Evolutionary conservation across 495 filamentous ascomycete genomes (phyloP), one percentile per base, ranked within the genome.

Genomic region (Neurospora hispaniola): DNA sequence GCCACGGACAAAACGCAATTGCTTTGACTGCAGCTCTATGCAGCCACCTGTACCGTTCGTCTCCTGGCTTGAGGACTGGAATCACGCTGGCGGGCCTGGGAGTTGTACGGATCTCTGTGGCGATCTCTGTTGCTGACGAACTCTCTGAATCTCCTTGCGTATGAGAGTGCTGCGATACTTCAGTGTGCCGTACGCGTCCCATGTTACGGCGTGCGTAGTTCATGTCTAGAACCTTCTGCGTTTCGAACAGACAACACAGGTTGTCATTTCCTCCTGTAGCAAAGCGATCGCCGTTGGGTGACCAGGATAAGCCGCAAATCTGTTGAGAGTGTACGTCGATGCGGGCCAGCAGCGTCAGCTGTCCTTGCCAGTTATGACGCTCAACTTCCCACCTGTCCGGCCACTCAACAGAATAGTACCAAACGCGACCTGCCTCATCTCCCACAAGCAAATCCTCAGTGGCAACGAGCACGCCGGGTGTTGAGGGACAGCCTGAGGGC

Each of bases 1-100:
- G 93, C 95, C 95, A 98, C 6, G 96, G 96, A 59, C 96, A 97
- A 82, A 98, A 98, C 11, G 96, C 96, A 74, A 98, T 94, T 31
- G 96, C 96, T 81, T 99, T 99, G 76, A 98, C 92, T 10, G 96
- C 96, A 2, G 96, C 95, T 16, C 90, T 88, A 81, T 98, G 93
- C 9, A 82, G 44, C 86, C 96, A 93, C 42, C 86, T 86, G 78
- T 96, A 89, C 74, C 89, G 92, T 76, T 92, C 90, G 38, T 86
- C 83, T 44, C 89, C 90, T 7, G 73, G 69, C 10, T 72, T 78
- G 14, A 84, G 70, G 71, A 81, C 73, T 3, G 35, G 14, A 62
- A 69, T 39, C 69, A 39, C 31, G 8, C 5, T 42, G 20, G 43
- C 10, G 43, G 41, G 41, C 20, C 8, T 48, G 31, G 42, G 42